Evolutionary conservation across 129 eudicot species (phyloP), one percentile per base, ranked within the genome.

Genomic region (Artemisia tridentata): DNA sequence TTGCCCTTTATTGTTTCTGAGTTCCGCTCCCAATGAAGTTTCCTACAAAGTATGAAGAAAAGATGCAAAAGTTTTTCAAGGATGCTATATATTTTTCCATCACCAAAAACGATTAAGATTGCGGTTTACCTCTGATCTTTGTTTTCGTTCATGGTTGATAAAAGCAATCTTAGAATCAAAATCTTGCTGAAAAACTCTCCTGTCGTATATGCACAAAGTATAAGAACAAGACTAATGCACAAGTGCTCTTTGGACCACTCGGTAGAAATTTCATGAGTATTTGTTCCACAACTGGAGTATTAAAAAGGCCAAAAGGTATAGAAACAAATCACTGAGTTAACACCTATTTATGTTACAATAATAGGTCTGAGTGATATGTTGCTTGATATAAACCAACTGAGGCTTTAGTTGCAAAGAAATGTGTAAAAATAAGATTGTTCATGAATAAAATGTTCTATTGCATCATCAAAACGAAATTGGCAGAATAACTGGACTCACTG

Each of bases 141-240:
- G 97, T 72, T 84, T 92, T 65, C 96, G 81, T 86, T 86, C 98
- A 77, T 92, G 88, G 85, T 86, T 92, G 55, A 79, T 78, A 67
- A 72, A 87, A 63, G 98, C 98, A 69, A 90, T 85, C 5, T 90
- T 87, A 57, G 96, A 64, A 71, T 93, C 98, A 80, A 93, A 93
- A 75, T 88, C 96, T 72, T 89, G 95, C 86, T 85, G 98, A 56
- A 86, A 82, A 80, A 79, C 65, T 75, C 87, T 85, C 84, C 97
- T 92, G 86, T 76, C 54, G 15, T 77, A 59, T 21, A 38, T 31
- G 5, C 47, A 67, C 3, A 19, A 63, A 46, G 17, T 23, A 66
- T 47, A 43, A 72, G 66, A 19, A 52, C 34, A 29, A 14, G 49
- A 46, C 12, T 3, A 41, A 52, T 7, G 5, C 57, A 71, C 46